Base-by-base conservation (phyloP, 345 rosid species). In the Gossypium ekmanianum region DNA sequence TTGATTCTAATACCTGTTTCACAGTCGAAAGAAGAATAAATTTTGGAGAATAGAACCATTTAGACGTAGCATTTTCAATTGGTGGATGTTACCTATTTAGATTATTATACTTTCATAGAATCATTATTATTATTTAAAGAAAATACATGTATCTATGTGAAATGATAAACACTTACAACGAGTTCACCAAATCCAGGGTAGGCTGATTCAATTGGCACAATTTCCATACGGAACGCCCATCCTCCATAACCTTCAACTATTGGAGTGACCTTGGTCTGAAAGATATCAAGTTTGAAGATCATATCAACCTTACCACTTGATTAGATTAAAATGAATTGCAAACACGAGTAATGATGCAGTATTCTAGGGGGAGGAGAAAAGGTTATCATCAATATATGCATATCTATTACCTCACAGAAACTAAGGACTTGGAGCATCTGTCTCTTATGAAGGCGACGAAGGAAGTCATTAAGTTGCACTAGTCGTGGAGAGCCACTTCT, bases 241-340 rank as follows among this genome's bases (percentile, higher is more conserved):
- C 98, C 99, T 71, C 99, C 97, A 63, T 91, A 95, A 47, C 99
- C 98, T 88, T 93, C 97, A 68, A 95, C 99, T 9, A 95, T 90
- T 65, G 99, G 97, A 41, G 97, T 91, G 68, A 95, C 94, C 84
- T 95, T 89, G 57, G 99, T 91, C 99, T 95, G 92, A 85, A 85
- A 71, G 71, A 16, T 20, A 76, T 43, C 11, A 55, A 57, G 52
- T 29, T 67, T 9, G 22, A 39, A 54, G n/a, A 24, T 41, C 47
- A 14, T 51, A 48, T 51, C 61, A 72, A 62, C 65, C 59, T 63
- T 16, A 16, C 61, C 29, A 29, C 10, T 26, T 17, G 61, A 12
- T 9, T 11, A 55, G 34, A 43, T 44, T 44, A 17, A 68, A 55
- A 11, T 17, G 12, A 47, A 75, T 14, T 61, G 52, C 14, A 59